A percentile compares a stretch with the other conserved stretches of the same genome.
Conservation (phyloP, 306 rosid species). For the Lithocarpus polystachyus region DNA sequence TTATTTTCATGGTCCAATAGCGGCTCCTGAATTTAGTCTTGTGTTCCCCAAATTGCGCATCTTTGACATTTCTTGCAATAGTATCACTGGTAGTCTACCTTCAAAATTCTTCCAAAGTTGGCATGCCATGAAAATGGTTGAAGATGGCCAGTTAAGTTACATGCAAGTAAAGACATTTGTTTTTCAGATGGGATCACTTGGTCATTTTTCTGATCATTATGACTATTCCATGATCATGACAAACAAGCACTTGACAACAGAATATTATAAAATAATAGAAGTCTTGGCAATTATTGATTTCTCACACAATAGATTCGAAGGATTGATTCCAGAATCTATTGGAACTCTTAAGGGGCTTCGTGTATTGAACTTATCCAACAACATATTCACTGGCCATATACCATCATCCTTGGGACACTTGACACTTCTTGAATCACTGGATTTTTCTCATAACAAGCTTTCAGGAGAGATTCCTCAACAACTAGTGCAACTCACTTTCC, state of each 20-base stretch:
- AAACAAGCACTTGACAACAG: too few species aligned
- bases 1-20: not conserved
- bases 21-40: not conserved
- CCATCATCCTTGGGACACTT: not conserved
- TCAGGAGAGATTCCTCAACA: too few species aligned
- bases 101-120: not conserved
- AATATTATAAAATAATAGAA: not conserved
- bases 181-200: too few species aligned
- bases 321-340: not conserved
- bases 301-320: not conserved
- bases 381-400: not conserved
- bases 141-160: not conserved
- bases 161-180: not conserved
- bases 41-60: not conserved
- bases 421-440: not conserved
- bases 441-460: too few species aligned
- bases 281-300: not conserved
- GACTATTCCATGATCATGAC: not conserved
- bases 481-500: too few species aligned
- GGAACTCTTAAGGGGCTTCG: not conserved
- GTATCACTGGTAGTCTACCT: not conserved
- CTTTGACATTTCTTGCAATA: not conserved
- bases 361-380: not conserved
- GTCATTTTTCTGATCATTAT: not conserved
- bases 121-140: not conserved